Evolutionary conservation across 2,329 filamentous ascomycete species (phyloP).

Genomic region (Epichloe sp.): DNA sequence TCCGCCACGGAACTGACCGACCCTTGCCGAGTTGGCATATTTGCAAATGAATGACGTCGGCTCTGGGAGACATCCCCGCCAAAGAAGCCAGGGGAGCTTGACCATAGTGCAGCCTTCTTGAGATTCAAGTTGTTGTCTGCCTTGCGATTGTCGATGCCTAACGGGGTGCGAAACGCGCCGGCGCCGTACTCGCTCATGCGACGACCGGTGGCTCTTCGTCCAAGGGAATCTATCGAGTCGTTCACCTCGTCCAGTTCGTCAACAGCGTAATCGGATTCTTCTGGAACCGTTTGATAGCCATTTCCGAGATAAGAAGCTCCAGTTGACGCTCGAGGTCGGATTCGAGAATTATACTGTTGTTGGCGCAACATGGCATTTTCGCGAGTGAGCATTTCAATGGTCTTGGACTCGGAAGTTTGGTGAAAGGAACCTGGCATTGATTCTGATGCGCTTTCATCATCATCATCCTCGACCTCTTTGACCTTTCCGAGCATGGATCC

Average conservation of each 20-base stretch:
- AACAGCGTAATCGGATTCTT: constrained; percentile 59
- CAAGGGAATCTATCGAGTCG: constrained; percentile 34
- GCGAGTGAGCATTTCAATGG: constrained; percentile 47
- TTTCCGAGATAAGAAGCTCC: constrained; percentile 41
- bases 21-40: constrained; percentile 49
- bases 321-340: constrained; percentile 46
- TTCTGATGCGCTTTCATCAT: constrained; percentile 45
- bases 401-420: constrained; percentile 45
- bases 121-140: constrained; percentile 43
- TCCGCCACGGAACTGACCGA: constrained; percentile 50
- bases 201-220: constrained; percentile 32
- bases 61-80: constrained; percentile 56
- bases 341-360: constrained; percentile 29
- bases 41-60: constrained; percentile 68
- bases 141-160: constrained; percentile 46
- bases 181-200: constrained; percentile 46
- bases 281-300: constrained; percentile 44
- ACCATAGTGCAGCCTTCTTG: constrained; percentile 57
- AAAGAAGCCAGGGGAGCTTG: constrained; percentile 54
- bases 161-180: constrained; percentile 32
- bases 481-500: constrained; percentile 52
- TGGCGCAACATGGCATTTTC: constrained; percentile 51
- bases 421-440: constrained; percentile 34
- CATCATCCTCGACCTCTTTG: constrained; percentile 56
- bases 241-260: constrained; percentile 54